phyloP scores from a whole-genome alignment of 2,329 filamentous ascomycete species.

The Ampelomyces quisqualis region DNA sequence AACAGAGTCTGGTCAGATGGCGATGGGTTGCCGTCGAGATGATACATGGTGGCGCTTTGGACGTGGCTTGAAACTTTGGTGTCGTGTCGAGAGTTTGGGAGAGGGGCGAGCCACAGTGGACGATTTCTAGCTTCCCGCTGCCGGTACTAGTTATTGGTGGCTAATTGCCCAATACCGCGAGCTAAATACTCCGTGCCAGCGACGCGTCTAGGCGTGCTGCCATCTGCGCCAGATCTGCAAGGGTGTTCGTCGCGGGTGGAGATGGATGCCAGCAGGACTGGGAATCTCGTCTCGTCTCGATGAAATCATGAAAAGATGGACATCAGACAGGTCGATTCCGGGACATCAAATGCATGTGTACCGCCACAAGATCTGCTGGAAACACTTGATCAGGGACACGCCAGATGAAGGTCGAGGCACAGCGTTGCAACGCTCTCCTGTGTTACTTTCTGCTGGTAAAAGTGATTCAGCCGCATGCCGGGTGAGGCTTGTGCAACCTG shows the following conservation, averaged over 20 bases:
- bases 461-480: constrained; percentile 15
- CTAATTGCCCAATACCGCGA: constrained; percentile 11
- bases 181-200: constrained; percentile 2
- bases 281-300: too few relatives aligned
- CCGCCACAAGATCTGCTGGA: not conserved
- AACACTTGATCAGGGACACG: not conserved
- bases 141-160: constrained; percentile 6
- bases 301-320: too few relatives aligned
- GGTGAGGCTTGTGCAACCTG: constrained; percentile 10
- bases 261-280: too few relatives aligned
- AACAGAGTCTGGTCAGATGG: constrained; percentile 23
- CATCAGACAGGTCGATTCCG: not conserved
- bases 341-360: not conserved
- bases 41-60: constrained; percentile 20
- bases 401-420: not conserved
- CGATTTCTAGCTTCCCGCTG: constrained; percentile 3
- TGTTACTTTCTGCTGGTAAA: constrained; percentile 10
- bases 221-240: too few relatives aligned
- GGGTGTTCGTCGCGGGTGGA: too few relatives aligned
- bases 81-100: too few relatives aligned
- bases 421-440: constrained; percentile 17
- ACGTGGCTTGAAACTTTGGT: not conserved
- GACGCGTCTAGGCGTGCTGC: not conserved
- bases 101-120: not conserved
- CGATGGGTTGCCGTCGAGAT: constrained; percentile 26